A percentile compares a stretch with the other conserved stretches of the same genome.
Conservation (phyloP, 805 yeast species). For the Candida sphagnicola region DNA sequence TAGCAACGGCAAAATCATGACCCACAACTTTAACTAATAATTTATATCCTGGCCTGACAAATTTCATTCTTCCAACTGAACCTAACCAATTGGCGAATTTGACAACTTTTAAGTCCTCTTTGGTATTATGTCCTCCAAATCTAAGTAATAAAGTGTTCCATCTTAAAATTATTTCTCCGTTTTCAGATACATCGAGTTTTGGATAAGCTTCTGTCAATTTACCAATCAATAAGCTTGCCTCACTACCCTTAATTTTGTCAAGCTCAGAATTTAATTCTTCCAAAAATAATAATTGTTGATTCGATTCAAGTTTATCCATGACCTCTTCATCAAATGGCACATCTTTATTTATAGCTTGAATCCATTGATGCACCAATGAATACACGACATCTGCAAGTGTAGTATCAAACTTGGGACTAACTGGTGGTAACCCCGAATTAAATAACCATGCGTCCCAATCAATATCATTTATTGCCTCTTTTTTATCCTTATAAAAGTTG, state of each 20-base stretch:
- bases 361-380: slow-evolving; percentile 20
- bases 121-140: slow-evolving; percentile 13
- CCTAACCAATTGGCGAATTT: slow-evolving; percentile 29
- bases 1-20: slow-evolving; percentile 24
- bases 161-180: slow-evolving; percentile 21
- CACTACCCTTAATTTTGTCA: slow-evolving; percentile 8
- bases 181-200: slow-evolving; percentile 14
- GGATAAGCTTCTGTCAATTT: slow-evolving; percentile 17
- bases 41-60: slow-evolving; percentile 29
- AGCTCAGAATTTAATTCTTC: slow-evolving; percentile 15
- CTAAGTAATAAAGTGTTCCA: slow-evolving; percentile 22
- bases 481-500: slow-evolving; percentile 20
- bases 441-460: slow-evolving; percentile 28
- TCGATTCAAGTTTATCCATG: slow-evolving; percentile 16
- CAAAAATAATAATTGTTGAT: slow-evolving; percentile 23
- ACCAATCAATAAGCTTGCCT: slow-evolving; percentile 10
- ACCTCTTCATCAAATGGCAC: slow-evolving; percentile 11
- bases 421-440: slow-evolving; percentile 24
- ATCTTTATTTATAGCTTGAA: slow-evolving; percentile 6
- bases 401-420: slow-evolving; percentile 21
- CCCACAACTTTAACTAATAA: slow-evolving; percentile 17
- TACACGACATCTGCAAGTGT: slow-evolving; percentile 26
- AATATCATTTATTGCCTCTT: slow-evolving; percentile 17
- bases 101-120: slow-evolving; percentile 12
- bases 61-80: slow-evolving; percentile 35